Base-by-base conservation (phyloP, 306 rosid genomes). In the Pueraria montana region DNA sequence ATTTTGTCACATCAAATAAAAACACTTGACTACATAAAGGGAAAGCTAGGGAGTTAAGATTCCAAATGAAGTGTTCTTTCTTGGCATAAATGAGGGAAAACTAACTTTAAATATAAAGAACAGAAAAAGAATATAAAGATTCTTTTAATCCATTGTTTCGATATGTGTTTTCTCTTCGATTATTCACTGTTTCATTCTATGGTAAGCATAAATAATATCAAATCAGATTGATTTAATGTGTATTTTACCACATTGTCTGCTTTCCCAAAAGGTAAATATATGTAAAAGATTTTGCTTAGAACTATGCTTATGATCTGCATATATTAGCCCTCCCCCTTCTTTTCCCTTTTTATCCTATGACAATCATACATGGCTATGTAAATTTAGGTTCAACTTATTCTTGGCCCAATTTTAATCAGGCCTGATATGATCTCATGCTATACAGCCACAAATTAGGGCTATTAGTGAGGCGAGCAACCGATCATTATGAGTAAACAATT, bases 1-100 rank as follows among this genome's bases (percentile, higher is more conserved):
- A 68, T 78, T 53, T 76, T 81, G 84, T 87, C 88, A 78, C 84
- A 84, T 87, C 87, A 87, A 63, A 74, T 84, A 11, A 84, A 70
- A 53, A 69, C 78, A 69, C 63, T 56, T 77, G 14, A 72, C 32
- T 55, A 77, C 61, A 26, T 55, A 82, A 88, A 82, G 85, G 83
- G 64, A 23, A 74, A 74, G 71, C 71, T 32, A 17, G 86, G 75
- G 59, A 82, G 83, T 58, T 74, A 59, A 85, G 88, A 88, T 83
- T 88, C 88, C 81, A 49, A 87, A 79, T 74, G 88, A 53, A 40
- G 64, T 43, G 84, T 78, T 63, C 73, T 56, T 78, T 63, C 73
- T 56, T 40, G 13, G 26, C 67, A 77, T 12, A 45, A 52, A 75
- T 52, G 43, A 72, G 40, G 77, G 38, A 17, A 36, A 70, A 30